Evolutionary conservation across 192 early-diverging fungal species (phyloP).

Genomic region (Globomyces pollinis-pini): DNA sequence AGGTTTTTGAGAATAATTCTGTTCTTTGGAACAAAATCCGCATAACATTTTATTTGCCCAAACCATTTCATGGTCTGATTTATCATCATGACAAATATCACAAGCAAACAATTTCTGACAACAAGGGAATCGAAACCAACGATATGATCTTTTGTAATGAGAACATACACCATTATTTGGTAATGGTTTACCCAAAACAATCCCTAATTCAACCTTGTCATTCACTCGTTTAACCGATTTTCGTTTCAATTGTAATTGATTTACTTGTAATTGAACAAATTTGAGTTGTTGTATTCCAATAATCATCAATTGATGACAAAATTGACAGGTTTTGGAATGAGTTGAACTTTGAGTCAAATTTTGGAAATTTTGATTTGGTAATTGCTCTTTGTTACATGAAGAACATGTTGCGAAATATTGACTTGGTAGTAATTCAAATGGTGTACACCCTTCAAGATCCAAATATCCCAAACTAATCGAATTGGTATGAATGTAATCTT

Average conservation of each 20-base stretch:
- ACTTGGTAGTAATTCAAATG: slow-evolving; percentile 67
- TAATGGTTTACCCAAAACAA: slow-evolving; percentile 66
- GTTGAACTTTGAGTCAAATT: background rate
- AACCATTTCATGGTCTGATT: slow-evolving; percentile 58
- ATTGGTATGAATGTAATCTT: slow-evolving; percentile 50
- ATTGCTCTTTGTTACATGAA: slow-evolving; percentile 46
- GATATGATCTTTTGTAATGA: slow-evolving; percentile 77
- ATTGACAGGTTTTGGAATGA: slow-evolving; percentile 16
- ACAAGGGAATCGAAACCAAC: slow-evolving; percentile 92
- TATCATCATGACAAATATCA: slow-evolving; percentile 75
- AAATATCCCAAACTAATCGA: slow-evolving; percentile 58
- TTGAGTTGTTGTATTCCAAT: slow-evolving; percentile 44
- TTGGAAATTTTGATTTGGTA: background rate
- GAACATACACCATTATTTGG: slow-evolving; percentile 69
- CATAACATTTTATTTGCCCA: slow-evolving; percentile 78
- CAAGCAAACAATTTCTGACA: slow-evolving; percentile 77
- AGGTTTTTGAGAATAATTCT: slow-evolving; percentile 38
- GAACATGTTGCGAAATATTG: slow-evolving; percentile 63
- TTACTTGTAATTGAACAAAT: slow-evolving; percentile 41
- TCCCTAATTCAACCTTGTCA: slow-evolving; percentile 44
- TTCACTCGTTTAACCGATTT: slow-evolving; percentile 30
- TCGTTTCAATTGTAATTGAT: background rate
- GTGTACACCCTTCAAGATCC: slow-evolving; percentile 60
- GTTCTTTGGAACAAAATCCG: slow-evolving; percentile 76
- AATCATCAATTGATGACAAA: slow-evolving; percentile 30